A percentile compares a stretch with the other conserved stretches of the same genome.
phyloP scores from a whole-genome alignment of 2,329 filamentous ascomycete species.

The Trichoderma cornu-damae region DNA sequence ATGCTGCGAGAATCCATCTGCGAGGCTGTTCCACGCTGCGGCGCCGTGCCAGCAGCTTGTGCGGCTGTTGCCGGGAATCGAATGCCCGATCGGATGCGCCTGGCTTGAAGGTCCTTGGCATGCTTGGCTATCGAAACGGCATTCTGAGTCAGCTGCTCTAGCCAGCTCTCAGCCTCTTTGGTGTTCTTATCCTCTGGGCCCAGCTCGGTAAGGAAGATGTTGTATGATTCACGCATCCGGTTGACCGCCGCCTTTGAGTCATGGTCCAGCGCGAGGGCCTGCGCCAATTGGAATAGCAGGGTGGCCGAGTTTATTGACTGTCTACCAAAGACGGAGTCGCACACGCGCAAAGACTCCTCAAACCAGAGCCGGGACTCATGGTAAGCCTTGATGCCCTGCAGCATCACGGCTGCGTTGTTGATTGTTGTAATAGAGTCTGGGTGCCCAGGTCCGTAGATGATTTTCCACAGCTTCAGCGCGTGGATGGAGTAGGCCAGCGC shows the following conservation, averaged over 20 bases:
- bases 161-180: slow-evolving; percentile 94
- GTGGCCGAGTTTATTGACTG: slow-evolving; percentile 91
- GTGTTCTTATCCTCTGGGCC: slow-evolving; percentile 93
- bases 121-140: slow-evolving; percentile 93
- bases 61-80: slow-evolving; percentile 49
- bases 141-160: slow-evolving; percentile 92
- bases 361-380: slow-evolving; percentile 96
- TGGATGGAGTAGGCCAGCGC: slow-evolving; percentile 89
- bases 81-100: slow-evolving; percentile 65
- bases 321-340: slow-evolving; percentile 83
- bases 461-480: slow-evolving; percentile 91
- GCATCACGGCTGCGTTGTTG: slow-evolving; percentile 98
- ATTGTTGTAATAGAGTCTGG: slow-evolving; percentile 97
- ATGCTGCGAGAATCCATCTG: slow-evolving; percentile 74
- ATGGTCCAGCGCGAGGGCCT: slow-evolving; percentile 90
- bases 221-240: slow-evolving; percentile 94
- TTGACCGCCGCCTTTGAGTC: slow-evolving; percentile 87
- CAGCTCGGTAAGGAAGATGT: slow-evolving; percentile 83
- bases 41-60: slow-evolving; percentile 29
- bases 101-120: slow-evolving; percentile 76
- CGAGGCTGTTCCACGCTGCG: slow-evolving; percentile 28
- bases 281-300: slow-evolving; percentile 92
- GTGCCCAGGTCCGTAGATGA: slow-evolving; percentile 89
- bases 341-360: slow-evolving; percentile 83
- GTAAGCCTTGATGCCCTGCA: slow-evolving; percentile 91